Evolutionary conservation across 192 early-diverging fungal species (phyloP).

Genomic region (Rhizophagus clarus): DNA sequence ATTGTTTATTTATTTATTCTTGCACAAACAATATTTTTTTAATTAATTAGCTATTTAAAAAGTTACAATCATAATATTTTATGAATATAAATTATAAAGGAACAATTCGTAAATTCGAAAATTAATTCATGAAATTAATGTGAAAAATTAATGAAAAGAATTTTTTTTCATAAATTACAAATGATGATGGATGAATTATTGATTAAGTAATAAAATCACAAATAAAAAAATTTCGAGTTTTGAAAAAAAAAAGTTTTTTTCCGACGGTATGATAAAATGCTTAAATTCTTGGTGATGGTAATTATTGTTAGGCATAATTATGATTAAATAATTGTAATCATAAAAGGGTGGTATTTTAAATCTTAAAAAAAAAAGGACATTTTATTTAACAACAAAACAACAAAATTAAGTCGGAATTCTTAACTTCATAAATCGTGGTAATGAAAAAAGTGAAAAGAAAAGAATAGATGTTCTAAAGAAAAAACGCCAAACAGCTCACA

Average conservation of each 20-base stretch:
- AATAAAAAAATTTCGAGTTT: slow-evolving; percentile 21
- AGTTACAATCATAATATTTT: too few relatives aligned
- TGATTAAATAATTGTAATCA: too few relatives aligned
- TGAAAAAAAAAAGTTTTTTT: background rate
- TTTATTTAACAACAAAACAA: too few relatives aligned
- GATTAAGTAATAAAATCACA: slow-evolving; percentile 6
- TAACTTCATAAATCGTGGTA: background rate
- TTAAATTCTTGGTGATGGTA: too few relatives aligned
- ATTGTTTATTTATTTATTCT: too few relatives aligned
- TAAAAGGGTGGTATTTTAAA: too few relatives aligned
- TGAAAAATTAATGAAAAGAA: slow-evolving; percentile 2
- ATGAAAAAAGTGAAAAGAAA: background rate
- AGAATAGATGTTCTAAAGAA: background rate
- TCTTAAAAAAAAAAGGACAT: too few relatives aligned
- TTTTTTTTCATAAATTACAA: slow-evolving; percentile 1
- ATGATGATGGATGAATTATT: slow-evolving; percentile 23
- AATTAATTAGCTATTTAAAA: too few relatives aligned
- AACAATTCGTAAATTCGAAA: slow-evolving; percentile 6
- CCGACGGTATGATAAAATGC: background rate
- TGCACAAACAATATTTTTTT: too few relatives aligned
- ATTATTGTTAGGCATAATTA: too few relatives aligned
- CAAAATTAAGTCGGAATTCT: too few relatives aligned
- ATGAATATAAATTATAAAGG: too few relatives aligned
- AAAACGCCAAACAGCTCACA: slow-evolving; percentile 3
- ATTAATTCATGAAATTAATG: slow-evolving; percentile 11